Evolutionary conservation across 768 basidiomycete genomes (phyloP).

Genomic region (Mycena olivaceomarginata): DNA sequence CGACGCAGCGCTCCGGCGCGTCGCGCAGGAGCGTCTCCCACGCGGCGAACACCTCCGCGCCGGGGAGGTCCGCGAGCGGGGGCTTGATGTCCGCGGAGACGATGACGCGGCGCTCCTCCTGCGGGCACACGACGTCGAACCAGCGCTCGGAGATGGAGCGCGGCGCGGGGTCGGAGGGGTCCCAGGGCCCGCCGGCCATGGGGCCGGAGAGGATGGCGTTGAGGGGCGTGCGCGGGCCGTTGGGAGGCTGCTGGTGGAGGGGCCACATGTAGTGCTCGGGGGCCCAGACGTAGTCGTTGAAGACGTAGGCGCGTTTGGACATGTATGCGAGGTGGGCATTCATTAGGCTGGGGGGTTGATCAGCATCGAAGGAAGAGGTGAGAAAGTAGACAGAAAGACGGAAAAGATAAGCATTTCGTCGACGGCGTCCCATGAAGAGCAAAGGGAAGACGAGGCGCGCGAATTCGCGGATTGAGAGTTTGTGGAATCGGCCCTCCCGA

Average conservation of each 20-base stretch:
- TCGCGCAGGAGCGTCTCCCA: constrained; percentile 63
- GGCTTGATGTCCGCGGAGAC: constrained; percentile 63
- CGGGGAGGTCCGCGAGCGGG: constrained; percentile 50
- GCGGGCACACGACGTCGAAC: constrained; percentile 69
- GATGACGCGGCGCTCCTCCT: constrained; percentile 60
- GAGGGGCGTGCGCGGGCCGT: constrained; percentile 59
- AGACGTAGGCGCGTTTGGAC: constrained; percentile 71
- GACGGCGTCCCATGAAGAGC: too few species aligned
- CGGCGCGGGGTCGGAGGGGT: constrained; percentile 59
- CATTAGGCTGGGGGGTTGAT: constrained; percentile 61
- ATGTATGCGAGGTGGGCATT: constrained; percentile 69
- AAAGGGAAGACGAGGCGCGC: too few species aligned
- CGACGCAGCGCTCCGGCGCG: constrained; percentile 65
- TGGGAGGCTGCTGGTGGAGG: background rate
- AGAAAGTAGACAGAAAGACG: too few species aligned
- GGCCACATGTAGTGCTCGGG: constrained; percentile 66
- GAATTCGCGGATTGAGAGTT: too few species aligned
- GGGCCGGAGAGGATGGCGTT: constrained; percentile 65
- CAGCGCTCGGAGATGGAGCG: constrained; percentile 65
- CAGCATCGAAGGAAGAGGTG: too few species aligned
- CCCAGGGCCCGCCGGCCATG: constrained; percentile 66
- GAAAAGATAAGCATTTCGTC: too few species aligned
- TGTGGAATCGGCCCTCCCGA: too few species aligned
- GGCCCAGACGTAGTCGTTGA: constrained; percentile 66
- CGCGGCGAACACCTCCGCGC: constrained; percentile 59